Conservation (phyloP, 2,329 filamentous ascomycete species). For the Cercospora sojina region DNA sequence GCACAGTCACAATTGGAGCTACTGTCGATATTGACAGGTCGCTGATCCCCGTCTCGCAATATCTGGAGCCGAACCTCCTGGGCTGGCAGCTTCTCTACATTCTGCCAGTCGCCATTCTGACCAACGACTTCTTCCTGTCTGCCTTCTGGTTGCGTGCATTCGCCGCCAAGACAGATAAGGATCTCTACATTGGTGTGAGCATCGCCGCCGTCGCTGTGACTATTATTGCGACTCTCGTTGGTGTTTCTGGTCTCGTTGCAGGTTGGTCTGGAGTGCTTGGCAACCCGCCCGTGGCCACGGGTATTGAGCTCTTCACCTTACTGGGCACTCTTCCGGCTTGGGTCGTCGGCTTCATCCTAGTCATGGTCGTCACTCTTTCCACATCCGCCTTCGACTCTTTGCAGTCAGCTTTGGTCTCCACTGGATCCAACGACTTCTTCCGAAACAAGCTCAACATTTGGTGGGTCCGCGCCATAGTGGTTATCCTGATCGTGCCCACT, state of each 20-base stretch:
- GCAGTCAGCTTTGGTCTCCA: conserved; percentile 75
- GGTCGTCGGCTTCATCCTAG: conserved; percentile 78
- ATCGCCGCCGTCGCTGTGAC: conserved; percentile 65
- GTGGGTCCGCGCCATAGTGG: conserved; percentile 67
- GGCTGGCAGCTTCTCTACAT: conserved; percentile 88
- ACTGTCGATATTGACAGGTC: conserved; percentile 69
- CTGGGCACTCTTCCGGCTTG: conserved; percentile 70
- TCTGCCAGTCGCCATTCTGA: conserved; percentile 74
- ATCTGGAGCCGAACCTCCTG: conserved; percentile 67
- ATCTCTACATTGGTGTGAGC: conserved; percentile 72
- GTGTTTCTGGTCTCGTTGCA: conserved; percentile 70
- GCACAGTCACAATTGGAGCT: conserved; percentile 73
- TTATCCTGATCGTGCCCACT: conserved; percentile 71
- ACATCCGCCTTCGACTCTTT: conserved; percentile 78
- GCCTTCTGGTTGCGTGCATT: conserved; percentile 84
- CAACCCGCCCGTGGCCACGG: conserved; percentile 61
- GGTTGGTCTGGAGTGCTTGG: conserved; percentile 72
- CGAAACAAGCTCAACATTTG: conserved; percentile 76
- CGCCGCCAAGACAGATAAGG: conserved; percentile 73
- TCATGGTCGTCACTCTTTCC: conserved; percentile 69
- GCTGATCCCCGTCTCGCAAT: conserved; percentile 66
- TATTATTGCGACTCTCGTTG: conserved; percentile 70
- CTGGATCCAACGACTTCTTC: conserved; percentile 82
- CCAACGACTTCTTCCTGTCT: conserved; percentile 84
- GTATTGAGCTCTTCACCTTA: conserved; percentile 72